Base-by-base conservation (phyloP, 2,329 filamentous ascomycete genomes). In the Didymellaceae sp. region DNA sequence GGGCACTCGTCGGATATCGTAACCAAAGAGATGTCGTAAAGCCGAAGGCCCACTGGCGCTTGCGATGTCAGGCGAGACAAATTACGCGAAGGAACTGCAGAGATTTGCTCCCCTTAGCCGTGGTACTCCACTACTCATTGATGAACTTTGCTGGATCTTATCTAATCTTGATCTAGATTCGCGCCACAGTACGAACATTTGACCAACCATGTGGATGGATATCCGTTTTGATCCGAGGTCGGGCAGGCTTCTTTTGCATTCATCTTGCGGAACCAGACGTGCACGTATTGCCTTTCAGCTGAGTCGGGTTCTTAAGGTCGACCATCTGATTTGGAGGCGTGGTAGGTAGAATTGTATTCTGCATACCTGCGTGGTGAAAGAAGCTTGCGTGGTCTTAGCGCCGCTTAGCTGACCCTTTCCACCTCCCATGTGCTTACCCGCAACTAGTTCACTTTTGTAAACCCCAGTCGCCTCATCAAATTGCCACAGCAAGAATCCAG, bases 101-200 rank as follows among this genome's bases (percentile, higher is more conserved):
- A 39, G 14, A 28, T 50, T 44, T 50, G 40, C 40, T 24, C 18
- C 18, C 31, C 18, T 45, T 14, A 41, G 31, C 48, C 37, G 42
- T 30, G 16, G 13, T 37, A 13, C 42, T 45, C 45, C 28, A 45
- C 35, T 20, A 4, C 11, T n/a, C n/a, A 14, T 25, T 26, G 18
- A 30, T 45, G 30, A 20, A 21, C 25, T 43, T 14, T 18, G 41
- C 41, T 38, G 20, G 16, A 55, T 53, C 33, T 55, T 58, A 58
- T 58, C 48, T 55, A 35, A 58, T 58, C 55, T 55, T 39, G 45
- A 58, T 58, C 55, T 58, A 55, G 52, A 55, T 55, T 40, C 20
- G 28, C 39, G 52, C 43, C 45, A 52, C 30, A 37, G 41, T 31
- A 40, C 18, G 47, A 45, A 32, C 9, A 9, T 32, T 45, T 41